Evolutionary conservation across 2,329 filamentous ascomycete species (phyloP).

Genomic region (Blastomyces parvus): DNA sequence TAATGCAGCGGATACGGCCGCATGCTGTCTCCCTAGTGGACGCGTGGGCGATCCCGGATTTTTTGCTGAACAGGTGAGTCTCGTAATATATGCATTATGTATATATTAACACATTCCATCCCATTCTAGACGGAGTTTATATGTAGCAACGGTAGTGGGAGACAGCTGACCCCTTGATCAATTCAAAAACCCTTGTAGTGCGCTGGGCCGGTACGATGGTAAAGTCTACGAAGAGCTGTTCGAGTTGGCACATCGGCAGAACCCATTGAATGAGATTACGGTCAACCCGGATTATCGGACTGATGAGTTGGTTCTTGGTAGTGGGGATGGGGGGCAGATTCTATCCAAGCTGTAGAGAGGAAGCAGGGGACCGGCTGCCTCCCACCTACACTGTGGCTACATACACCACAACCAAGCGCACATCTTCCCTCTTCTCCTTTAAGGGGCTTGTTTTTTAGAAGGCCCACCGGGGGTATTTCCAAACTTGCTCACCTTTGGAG

Average conservation of each 20-base stretch:
- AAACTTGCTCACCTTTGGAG: too few relatives aligned
- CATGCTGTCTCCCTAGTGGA: constrained; percentile 46
- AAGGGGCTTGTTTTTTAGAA: not conserved
- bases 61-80: constrained; percentile 36
- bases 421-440: not conserved
- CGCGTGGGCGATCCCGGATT: constrained; percentile 46
- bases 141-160: not conserved
- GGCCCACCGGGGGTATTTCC: too few relatives aligned
- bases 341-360: constrained; percentile 18
- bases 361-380: not conserved
- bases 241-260: constrained; percentile 42
- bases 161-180: not conserved
- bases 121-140: too few relatives aligned
- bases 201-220: constrained; percentile 44
- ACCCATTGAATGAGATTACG: constrained; percentile 43
- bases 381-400: constrained; percentile 9
- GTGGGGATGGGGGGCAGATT: constrained; percentile 28
- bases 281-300: constrained; percentile 43
- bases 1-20: constrained; percentile 42
- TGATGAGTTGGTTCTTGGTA: constrained; percentile 42
- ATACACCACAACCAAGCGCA: not conserved
- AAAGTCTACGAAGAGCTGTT: constrained; percentile 47
- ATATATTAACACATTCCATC: too few relatives aligned
- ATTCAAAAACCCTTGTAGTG: constrained; percentile 25
- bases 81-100: too few relatives aligned